Conservation (phyloP, 805 yeast genomes). For the Candida dajiaensis region DNA sequence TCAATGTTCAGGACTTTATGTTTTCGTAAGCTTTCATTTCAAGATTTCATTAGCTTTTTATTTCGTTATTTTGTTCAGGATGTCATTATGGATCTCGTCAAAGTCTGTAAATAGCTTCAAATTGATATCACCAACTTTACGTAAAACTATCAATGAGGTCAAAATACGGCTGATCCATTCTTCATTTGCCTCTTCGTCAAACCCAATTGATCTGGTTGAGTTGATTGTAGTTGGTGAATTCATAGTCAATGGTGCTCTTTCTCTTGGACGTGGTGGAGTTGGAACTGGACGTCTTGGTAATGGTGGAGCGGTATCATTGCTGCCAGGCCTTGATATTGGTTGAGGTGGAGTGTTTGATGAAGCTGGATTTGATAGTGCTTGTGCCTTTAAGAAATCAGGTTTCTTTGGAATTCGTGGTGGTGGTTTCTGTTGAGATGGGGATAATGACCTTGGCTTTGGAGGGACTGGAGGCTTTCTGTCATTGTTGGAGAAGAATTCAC, state of each 20-base stretch:
- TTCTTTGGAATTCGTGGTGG: slow-evolving; percentile 23
- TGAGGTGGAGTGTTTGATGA: slow-evolving; percentile 1
- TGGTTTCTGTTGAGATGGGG: slow-evolving; percentile 10
- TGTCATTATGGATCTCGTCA: slow-evolving; percentile 20
- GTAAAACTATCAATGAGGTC: slow-evolving; percentile 18
- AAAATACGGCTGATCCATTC: slow-evolving; percentile 50
- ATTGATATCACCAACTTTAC: slow-evolving; percentile 13
- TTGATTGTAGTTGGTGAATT: background rate
- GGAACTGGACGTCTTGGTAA: slow-evolving; percentile 25
- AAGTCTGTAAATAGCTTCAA: slow-evolving; percentile 19
- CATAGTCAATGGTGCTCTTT: slow-evolving; percentile 15
- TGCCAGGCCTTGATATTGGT: slow-evolving; percentile 1
- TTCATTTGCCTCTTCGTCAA: slow-evolving; percentile 44
- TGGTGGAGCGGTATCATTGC: slow-evolving; percentile 13
- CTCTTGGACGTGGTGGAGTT: slow-evolving; percentile 25
- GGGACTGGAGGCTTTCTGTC: background rate
- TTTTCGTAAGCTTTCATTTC: too few species aligned
- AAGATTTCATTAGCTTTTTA: background rate
- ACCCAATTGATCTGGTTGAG: slow-evolving; percentile 4
- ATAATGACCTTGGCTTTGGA: background rate
- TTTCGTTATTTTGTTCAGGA: slow-evolving; percentile 16
- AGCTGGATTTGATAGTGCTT: background rate
- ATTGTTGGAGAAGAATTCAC: slow-evolving; percentile 13
- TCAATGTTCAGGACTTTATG: background rate
- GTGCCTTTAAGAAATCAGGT: slow-evolving; percentile 15